Conservation (phyloP, 140 eudicot species). For the Cichorium intybus region DNA sequence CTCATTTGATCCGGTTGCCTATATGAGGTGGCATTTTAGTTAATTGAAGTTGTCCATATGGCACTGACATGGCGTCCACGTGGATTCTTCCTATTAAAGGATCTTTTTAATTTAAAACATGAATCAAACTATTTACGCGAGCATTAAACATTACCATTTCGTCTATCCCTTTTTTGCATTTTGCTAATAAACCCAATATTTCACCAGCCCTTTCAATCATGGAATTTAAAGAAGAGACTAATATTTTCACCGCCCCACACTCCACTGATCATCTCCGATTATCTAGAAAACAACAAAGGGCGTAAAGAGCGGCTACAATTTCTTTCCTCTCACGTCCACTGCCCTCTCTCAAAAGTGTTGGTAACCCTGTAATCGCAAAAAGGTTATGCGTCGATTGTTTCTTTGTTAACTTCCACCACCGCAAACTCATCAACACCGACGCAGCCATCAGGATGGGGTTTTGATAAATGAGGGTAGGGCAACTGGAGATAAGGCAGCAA, state of each 20-base stretch:
- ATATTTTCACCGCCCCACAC: slow-evolving; percentile 57
- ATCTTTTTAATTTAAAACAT: too few relatives aligned
- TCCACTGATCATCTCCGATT: slow-evolving; percentile 79
- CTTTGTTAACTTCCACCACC: slow-evolving; percentile 91
- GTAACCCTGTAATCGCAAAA: slow-evolving; percentile 56
- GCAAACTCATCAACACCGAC: slow-evolving; percentile 84
- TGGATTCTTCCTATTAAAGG: too few relatives aligned
- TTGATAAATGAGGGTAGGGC: slow-evolving; percentile 33
- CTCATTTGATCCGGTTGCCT: too few relatives aligned
- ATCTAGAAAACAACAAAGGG: slow-evolving; percentile 75
- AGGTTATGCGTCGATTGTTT: slow-evolving; percentile 89
- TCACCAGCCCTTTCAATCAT: slow-evolving; percentile 93
- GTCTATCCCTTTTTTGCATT: slow-evolving; percentile 61
- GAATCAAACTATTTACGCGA: slow-evolving; percentile 47
- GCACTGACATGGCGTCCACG: too few relatives aligned
- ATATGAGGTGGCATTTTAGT: too few relatives aligned
- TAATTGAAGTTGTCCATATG: too few relatives aligned
- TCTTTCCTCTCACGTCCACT: slow-evolving; percentile 71
- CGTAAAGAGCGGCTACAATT: slow-evolving; percentile 77
- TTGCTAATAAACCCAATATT: slow-evolving; percentile 75
- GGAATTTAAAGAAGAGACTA: too few relatives aligned
- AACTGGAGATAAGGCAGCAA: slow-evolving; percentile 68
- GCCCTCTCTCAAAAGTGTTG: slow-evolving; percentile 48
- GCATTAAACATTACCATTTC: too few relatives aligned
- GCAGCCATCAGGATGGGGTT: slow-evolving; percentile 68